These are phyloP conservation scores for Purpureocillium lavendulum DNA, from an alignment of 2,329 filamentous ascomycete genomes.

Conservation along the genomic window DNA sequence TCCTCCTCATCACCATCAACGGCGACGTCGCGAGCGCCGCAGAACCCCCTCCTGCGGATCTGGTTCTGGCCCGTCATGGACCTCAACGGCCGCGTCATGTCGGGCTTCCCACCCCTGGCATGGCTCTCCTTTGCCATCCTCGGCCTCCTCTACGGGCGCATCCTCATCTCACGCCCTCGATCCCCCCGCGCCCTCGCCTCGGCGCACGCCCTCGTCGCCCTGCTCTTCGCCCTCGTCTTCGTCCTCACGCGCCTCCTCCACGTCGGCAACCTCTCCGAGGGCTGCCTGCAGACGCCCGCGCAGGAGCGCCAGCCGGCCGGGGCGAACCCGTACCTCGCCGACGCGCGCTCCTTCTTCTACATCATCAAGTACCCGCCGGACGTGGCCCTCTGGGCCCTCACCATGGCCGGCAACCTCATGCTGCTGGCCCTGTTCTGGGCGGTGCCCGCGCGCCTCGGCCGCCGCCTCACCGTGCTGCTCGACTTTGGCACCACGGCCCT, in stretches of 20 bases:
- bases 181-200: constrained; percentile 14
- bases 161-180: constrained; percentile 24
- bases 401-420: constrained; percentile 28
- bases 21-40: constrained; percentile 4
- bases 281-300: constrained; percentile 30
- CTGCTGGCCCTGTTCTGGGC: constrained; percentile 27
- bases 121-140: constrained; percentile 38
- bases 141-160: constrained; percentile 33
- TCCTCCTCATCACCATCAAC: background rate
- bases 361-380: constrained; percentile 38
- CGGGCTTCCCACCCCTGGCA: constrained; percentile 33
- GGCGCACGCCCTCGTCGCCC: constrained; percentile 18
- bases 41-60: constrained; percentile 20
- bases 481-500: constrained; percentile 36
- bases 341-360: constrained; percentile 35
- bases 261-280: constrained; percentile 35
- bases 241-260: constrained; percentile 30
- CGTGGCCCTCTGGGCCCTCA: constrained; percentile 34
- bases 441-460: constrained; percentile 20
- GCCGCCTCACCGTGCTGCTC: constrained; percentile 25
- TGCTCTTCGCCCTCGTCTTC: constrained; percentile 27
- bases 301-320: constrained; percentile 17
- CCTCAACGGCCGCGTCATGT: constrained; percentile 19
- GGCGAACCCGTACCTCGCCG: constrained; percentile 32
- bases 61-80: constrained; percentile 30